phyloP scores from a whole-genome alignment of 306 rosid species.

The Neltuma alba region DNA sequence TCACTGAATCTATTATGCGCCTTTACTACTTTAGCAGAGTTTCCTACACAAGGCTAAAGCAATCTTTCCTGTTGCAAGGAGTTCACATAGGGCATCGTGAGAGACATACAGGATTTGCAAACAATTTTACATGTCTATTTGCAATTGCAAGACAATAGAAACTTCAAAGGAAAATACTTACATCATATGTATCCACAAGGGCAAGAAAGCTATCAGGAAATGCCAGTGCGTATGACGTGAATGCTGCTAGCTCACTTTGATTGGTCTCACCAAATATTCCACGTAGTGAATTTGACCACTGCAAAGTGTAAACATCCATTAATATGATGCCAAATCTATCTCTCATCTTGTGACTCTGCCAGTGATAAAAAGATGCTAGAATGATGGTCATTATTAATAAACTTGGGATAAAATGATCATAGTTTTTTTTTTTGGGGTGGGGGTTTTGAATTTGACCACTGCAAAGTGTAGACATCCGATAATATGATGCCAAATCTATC shows the following conservation, averaged over 20 bases:
- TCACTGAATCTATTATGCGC: neutral
- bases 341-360: conserved; percentile 12
- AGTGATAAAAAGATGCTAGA: conserved; percentile 21
- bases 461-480: conserved; percentile 41
- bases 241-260: conserved; percentile 97
- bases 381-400: conserved; percentile 26
- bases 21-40: neutral
- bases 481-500: conserved; percentile 18
- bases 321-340: conserved; percentile 18
- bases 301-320: conserved; percentile 42
- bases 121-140: conserved; percentile 11
- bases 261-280: conserved; percentile 89
- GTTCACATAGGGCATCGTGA: conserved; percentile 19
- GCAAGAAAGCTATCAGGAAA: conserved; percentile 89
- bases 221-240: conserved; percentile 94
- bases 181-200: conserved; percentile 99
- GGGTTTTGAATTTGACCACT: conserved; percentile 76
- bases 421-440: no score
- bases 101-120: conserved; percentile 26
- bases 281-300: conserved; percentile 66
- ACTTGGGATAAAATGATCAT: neutral
- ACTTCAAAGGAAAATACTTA: conserved; percentile 43
- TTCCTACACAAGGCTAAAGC: neutral
- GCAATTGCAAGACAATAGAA: conserved; percentile 26
- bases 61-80: neutral